Evolutionary conservation across 169 alveolate species (phyloP), one percentile per base, ranked within the genome.

Genomic region (Condylostoma magnum): DNA sequence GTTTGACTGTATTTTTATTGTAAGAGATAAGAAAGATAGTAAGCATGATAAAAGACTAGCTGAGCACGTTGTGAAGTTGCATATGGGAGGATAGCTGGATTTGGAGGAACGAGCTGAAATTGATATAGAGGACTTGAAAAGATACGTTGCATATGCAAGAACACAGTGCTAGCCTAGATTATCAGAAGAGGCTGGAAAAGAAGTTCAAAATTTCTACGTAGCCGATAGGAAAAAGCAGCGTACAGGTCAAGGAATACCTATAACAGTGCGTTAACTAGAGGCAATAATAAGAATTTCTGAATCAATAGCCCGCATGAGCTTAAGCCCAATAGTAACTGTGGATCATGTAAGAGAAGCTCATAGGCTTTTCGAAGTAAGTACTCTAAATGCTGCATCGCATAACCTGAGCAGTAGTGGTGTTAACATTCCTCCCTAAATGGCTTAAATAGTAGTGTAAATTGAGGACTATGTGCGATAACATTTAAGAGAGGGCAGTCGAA

Each of bases 201-300:
- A 95, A 56, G 84, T 98, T 50, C 87, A 97, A 68, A 97, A 97
- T 80, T 95, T 89, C 76, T 98, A 97, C 79, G 99, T 98, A 0
- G 93, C 93, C 56, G 98, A 96, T 36, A 87, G 99, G 77, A 93
- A 93, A 54, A 93, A 92, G 48, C 91, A 83, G 54, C 86, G 94
- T 12, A 82, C 78, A 53, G 86, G 80, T 43, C n/a, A n/a, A n/a
- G 91, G 94, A 6, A 97, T 98, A 22, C 99, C 99, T 10, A 97
- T 98, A 38, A 98, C 99, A 12, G 97, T 98, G 28, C 92, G 99
- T 36, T 99, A 98, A 90, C 89, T 98, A 34, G 99, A 98, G 84
- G 99, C 99, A 22, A 90, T 98, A 37, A 96, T 96, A 33, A 95
- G 99, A 65, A 66, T 97, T 12, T 93, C 98, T 20, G 99, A 97